Evolutionary conservation across 768 basidiomycete genomes (phyloP).

Genomic region (Amanita molliuscula): DNA sequence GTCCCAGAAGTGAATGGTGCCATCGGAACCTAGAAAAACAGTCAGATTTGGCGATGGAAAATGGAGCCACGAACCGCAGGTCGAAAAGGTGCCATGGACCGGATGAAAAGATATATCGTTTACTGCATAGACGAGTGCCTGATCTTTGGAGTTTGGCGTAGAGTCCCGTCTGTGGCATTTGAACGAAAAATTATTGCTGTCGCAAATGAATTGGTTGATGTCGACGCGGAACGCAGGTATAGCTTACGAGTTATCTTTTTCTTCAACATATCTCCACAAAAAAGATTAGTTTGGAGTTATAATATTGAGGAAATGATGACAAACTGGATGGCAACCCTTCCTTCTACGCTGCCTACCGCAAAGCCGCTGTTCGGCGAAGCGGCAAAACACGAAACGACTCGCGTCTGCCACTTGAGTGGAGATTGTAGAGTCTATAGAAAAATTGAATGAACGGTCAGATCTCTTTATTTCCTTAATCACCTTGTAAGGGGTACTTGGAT

Average conservation of each 20-base stretch:
- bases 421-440: conserved; percentile 59
- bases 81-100: conserved; percentile 77
- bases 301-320: conserved; percentile 19
- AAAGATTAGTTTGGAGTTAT: not conserved
- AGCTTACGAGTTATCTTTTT: conserved; percentile 57
- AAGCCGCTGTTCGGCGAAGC: conserved; percentile 58
- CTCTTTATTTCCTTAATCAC: conserved; percentile 21
- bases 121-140: conserved; percentile 68
- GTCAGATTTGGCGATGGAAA: not conserved
- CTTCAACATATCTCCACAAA: conserved; percentile 67
- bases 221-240: not conserved
- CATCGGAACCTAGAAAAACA: conserved; percentile 54
- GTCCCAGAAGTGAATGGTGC: conserved; percentile 91
- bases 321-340: conserved; percentile 93
- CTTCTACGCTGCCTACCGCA: conserved; percentile 80
- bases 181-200: conserved; percentile 78
- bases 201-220: not conserved
- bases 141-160: conserved; percentile 46
- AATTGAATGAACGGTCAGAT: conserved; percentile 5
- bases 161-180: conserved; percentile 66
- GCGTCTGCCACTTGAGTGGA: conserved; percentile 90
- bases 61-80: conserved; percentile 41
- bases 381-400: conserved; percentile 77
- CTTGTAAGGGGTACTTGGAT: conserved; percentile 72
- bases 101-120: conserved; percentile 85